Conservation (phyloP, 1,284 basidiomycete genomes). For the Taiwanofungus camphoratus region DNA sequence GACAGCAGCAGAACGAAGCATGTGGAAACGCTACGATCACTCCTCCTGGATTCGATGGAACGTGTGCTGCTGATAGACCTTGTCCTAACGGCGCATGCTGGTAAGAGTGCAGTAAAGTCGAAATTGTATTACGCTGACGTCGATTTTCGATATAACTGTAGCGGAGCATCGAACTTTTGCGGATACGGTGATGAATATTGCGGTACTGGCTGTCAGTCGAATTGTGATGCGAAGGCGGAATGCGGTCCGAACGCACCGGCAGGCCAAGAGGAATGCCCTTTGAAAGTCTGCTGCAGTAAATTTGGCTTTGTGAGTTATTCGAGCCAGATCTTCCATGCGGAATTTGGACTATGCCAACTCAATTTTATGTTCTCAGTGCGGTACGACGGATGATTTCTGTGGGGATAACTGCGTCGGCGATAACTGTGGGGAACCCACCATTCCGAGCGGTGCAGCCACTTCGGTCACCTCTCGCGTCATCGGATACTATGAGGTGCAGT, state of each 20-base stretch:
- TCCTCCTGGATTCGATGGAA: too few species aligned
- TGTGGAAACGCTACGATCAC: too few species aligned
- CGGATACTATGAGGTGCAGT: constrained; percentile 6
- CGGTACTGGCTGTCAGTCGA: too few species aligned
- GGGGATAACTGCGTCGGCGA: constrained; percentile 4
- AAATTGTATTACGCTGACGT: too few species aligned
- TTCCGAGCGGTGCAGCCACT: not conserved
- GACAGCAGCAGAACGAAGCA: too few species aligned
- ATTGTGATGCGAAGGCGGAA: constrained; percentile 12
- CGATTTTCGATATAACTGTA: too few species aligned
- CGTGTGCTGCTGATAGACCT: too few species aligned
- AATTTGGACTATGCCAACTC: not conserved
- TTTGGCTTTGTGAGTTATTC: constrained; percentile 4
- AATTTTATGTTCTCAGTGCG: constrained; percentile 1
- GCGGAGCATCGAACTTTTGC: too few species aligned
- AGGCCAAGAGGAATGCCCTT: constrained; percentile 10
- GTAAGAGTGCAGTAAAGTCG: too few species aligned
- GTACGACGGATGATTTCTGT: constrained; percentile 12
- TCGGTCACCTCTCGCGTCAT: constrained; percentile 3
- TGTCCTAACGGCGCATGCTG: too few species aligned
- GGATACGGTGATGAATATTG: too few species aligned
- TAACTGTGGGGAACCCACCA: constrained; percentile 1
- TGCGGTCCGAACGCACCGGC: constrained; percentile 13
- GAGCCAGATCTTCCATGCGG: not conserved
- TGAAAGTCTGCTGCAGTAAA: constrained; percentile 17